Conservation (phyloP, 108 stramenopile species). For the Schizochytrium sp. region DNA sequence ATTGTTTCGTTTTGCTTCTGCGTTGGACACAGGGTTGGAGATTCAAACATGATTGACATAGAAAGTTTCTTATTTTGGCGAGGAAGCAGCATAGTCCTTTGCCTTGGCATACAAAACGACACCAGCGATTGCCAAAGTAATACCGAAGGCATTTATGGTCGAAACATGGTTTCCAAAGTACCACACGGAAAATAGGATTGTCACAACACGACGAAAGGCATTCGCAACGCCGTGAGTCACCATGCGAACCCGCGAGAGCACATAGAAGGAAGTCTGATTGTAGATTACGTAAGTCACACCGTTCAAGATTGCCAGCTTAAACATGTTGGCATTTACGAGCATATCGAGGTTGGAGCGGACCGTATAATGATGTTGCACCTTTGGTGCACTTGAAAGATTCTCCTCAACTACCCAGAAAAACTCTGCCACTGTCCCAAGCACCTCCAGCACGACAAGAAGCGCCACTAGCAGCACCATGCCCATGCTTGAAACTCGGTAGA, state of each 20-base stretch:
- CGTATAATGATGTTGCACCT: neutral
- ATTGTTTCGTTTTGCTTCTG: too few species aligned
- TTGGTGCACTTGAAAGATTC: neutral
- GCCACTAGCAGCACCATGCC: neutral
- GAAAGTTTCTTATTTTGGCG: too few species aligned
- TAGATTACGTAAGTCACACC: slow-evolving; percentile 54
- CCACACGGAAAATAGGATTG: slow-evolving; percentile 57
- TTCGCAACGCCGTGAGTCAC: slow-evolving; percentile 60
- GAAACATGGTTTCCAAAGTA: slow-evolving; percentile 35
- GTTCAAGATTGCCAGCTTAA: neutral
- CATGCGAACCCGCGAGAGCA: slow-evolving; percentile 55
- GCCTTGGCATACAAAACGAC: slow-evolving; percentile 50
- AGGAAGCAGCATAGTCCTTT: neutral
- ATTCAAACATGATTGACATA: too few species aligned
- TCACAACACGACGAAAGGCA: slow-evolving; percentile 53
- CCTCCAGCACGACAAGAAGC: slow-evolving; percentile 21
- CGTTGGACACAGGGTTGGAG: too few species aligned
- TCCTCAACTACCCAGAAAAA: neutral
- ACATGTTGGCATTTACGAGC: neutral
- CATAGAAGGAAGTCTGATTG: slow-evolving; percentile 57
- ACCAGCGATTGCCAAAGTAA: slow-evolving; percentile 3
- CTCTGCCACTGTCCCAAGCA: neutral
- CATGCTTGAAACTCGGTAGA: slow-evolving; percentile 30
- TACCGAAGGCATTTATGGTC: slow-evolving; percentile 38
- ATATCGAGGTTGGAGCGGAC: neutral